A percentile compares a stretch with the other conserved stretches of the same genome.
phyloP scores from a whole-genome alignment of 352 stramenopile genomes.

The Pythium apleroticum region DNA sequence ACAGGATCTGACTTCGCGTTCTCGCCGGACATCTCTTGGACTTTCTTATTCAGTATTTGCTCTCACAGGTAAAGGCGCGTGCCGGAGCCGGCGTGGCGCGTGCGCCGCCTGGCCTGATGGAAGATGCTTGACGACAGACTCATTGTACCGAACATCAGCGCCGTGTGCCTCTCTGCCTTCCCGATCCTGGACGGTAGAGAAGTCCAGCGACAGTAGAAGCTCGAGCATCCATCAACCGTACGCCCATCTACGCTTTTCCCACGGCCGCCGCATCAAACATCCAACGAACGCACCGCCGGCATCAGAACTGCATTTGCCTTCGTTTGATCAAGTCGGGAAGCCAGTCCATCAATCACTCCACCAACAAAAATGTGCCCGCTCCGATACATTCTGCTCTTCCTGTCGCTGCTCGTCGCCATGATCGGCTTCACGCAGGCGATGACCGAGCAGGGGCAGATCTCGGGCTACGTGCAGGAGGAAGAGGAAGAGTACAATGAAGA shows the following conservation, averaged over 20 bases:
- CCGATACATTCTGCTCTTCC: constrained; percentile 82
- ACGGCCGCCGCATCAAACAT: neutral
- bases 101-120: constrained; percentile 19
- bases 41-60: neutral
- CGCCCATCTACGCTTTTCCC: neutral
- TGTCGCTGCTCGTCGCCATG: constrained; percentile 84
- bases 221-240: constrained; percentile 6
- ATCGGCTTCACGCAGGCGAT: constrained; percentile 82
- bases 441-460: constrained; percentile 61
- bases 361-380: constrained; percentile 66
- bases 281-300: neutral
- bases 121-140: constrained; percentile 8
- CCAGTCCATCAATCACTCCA: neutral
- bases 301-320: constrained; percentile 7
- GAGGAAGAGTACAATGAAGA: constrained; percentile 47
- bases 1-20: neutral
- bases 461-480: constrained; percentile 47
- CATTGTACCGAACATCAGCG: neutral
- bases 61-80: constrained; percentile 19
- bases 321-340: neutral
- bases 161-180: neutral
- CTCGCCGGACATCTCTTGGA: neutral
- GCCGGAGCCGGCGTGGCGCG: constrained; percentile 7
- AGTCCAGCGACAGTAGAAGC: neutral
- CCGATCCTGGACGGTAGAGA: constrained; percentile 1